These are phyloP conservation scores for Camelina sativa DNA, from an alignment of 345 rosid genomes.

Conservation along the genomic window DNA sequence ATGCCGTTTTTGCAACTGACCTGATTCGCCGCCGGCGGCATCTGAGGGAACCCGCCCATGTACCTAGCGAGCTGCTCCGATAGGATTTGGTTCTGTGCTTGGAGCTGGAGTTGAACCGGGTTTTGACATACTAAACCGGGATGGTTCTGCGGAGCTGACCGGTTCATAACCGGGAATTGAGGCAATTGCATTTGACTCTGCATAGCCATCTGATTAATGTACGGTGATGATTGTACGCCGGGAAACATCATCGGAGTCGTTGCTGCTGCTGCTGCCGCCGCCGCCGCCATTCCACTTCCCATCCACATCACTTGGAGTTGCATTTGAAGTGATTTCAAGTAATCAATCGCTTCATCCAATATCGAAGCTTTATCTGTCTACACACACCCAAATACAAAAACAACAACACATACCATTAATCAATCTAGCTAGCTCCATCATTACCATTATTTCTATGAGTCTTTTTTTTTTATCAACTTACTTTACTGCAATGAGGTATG, in stretches of 20 bases:
- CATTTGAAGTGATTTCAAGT: conserved; percentile 87
- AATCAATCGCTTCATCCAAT: conserved; percentile 92
- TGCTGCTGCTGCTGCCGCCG: conserved; percentile 45
- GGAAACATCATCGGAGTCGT: conserved; percentile 83
- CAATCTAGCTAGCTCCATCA: neutral
- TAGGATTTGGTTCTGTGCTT: conserved; percentile 50
- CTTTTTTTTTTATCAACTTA: conserved; percentile 27
- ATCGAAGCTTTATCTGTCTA: conserved; percentile 98
- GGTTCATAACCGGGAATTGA: conserved; percentile 51
- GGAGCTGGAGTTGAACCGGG: conserved; percentile 48
- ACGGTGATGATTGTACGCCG: conserved; percentile 63
- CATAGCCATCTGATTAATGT: conserved; percentile 59
- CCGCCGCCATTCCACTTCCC: conserved; percentile 86
- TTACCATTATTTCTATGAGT: neutral
- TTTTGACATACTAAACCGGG: conserved; percentile 52
- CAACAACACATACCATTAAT: neutral
- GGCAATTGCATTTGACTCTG: conserved; percentile 58
- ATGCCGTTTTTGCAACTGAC: conserved; percentile 35
- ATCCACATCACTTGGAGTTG: conserved; percentile 98
- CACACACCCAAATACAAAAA: neutral
- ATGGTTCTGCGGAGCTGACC: conserved; percentile 50
- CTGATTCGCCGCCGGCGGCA: conserved; percentile 56
- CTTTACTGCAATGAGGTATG: conserved; percentile 95
- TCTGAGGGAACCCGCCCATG: conserved; percentile 56
- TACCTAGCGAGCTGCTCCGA: conserved; percentile 61